These are phyloP conservation scores for Psidium friedrichsthalianum DNA, from an alignment of 345 rosid species.

Conservation along the genomic window DNA sequence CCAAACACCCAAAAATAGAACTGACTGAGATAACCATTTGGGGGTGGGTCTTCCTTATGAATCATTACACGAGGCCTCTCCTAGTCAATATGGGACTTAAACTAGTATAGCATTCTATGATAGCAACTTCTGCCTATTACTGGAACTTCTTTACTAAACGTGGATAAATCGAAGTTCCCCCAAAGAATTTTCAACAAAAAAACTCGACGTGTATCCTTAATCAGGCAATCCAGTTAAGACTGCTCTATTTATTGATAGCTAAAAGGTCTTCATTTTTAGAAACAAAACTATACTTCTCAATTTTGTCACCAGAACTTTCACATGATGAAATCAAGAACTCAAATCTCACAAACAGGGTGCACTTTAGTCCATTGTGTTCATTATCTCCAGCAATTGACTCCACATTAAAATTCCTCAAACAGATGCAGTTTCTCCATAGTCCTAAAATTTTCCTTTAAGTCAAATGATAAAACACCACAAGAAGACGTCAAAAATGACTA, in stretches of 20 bases:
- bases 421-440: background rate
- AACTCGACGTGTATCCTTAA: background rate
- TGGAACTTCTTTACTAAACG: background rate
- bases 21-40: background rate
- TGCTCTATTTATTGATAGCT: background rate
- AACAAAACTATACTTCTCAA: background rate
- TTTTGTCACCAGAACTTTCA: background rate
- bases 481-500: background rate
- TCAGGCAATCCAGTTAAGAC: background rate
- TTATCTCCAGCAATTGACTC: background rate
- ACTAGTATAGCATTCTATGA: background rate
- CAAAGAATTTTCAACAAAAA: background rate
- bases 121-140: background rate
- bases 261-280: background rate
- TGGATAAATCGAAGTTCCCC: background rate
- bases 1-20: background rate
- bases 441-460: background rate
- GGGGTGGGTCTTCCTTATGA: background rate
- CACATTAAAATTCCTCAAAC: background rate
- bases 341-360: background rate
- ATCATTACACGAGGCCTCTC: background rate
- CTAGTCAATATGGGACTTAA: background rate
- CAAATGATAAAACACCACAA: background rate
- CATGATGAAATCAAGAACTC: background rate
- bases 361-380: background rate